A percentile compares a stretch with the other conserved stretches of the same genome.
Evolutionary conservation across 1,284 basidiomycete species (phyloP).

Genomic region (Ganoderma boninense): DNA sequence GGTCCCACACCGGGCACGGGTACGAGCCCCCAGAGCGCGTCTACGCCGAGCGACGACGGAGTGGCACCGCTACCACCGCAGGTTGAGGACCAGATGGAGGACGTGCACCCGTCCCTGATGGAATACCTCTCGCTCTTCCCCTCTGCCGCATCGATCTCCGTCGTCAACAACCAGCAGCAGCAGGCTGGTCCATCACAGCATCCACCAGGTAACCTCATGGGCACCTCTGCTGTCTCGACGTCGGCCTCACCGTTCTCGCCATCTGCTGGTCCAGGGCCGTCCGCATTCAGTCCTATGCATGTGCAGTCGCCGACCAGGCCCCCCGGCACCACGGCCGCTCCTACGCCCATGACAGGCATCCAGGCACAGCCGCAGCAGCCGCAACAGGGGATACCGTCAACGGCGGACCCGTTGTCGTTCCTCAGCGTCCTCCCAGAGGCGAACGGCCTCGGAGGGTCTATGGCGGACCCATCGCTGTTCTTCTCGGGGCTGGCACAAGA

Average conservation of each 20-base stretch:
- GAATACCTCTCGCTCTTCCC: slow-evolving; percentile 53
- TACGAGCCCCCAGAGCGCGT: slow-evolving; percentile 29
- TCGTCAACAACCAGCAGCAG: slow-evolving; percentile 33
- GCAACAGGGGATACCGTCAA: not conserved
- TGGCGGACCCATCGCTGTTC: slow-evolving; percentile 23
- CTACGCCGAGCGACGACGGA: slow-evolving; percentile 39
- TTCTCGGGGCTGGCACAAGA: slow-evolving; percentile 6
- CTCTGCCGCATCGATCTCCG: slow-evolving; percentile 38
- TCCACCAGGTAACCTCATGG: slow-evolving; percentile 9
- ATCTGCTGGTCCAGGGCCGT: not conserved
- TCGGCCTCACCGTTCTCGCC: slow-evolving; percentile 11
- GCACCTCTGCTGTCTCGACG: slow-evolving; percentile 6
- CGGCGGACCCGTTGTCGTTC: slow-evolving; percentile 21
- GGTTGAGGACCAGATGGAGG: slow-evolving; percentile 44
- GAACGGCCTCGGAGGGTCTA: not conserved
- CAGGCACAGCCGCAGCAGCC: slow-evolving; percentile 2
- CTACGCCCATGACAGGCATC: not conserved
- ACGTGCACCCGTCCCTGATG: slow-evolving; percentile 67
- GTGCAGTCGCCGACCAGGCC: slow-evolving; percentile 1
- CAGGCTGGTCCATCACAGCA: not conserved
- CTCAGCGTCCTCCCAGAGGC: slow-evolving; percentile 24
- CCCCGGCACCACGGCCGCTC: not conserved
- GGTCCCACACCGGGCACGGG: slow-evolving; percentile 28
- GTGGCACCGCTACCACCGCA: slow-evolving; percentile 33
- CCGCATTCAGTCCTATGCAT: slow-evolving; percentile 15